Percentiles rank a stretch among this genome's conserved stretches.
Evolutionary conservation across 208 protist species (phyloP).

Genomic region (Tritrichomonas foetus): DNA sequence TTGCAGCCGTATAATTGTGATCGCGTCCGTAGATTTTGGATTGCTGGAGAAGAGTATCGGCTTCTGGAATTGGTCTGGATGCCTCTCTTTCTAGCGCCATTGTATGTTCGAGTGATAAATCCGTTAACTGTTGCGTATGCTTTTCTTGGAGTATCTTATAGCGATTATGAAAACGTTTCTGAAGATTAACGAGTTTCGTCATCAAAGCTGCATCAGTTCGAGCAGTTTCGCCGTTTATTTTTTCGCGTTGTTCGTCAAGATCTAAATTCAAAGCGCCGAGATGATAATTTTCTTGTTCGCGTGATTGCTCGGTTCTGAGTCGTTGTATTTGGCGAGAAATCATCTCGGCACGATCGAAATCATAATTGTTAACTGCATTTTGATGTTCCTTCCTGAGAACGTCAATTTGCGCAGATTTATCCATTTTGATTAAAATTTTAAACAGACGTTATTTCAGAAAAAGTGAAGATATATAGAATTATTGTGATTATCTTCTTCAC

Average conservation of each 20-base stretch:
- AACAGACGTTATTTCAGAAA: no score
- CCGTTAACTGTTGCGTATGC: neutral
- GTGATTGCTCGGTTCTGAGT: neutral
- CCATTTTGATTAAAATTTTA: no score
- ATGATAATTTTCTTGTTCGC: no score
- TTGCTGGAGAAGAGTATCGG: neutral
- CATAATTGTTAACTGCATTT: neutral
- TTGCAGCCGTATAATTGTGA: neutral
- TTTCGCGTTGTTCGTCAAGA: no score
- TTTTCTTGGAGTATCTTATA: neutral
- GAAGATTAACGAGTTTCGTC: neutral
- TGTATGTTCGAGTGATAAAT: neutral
- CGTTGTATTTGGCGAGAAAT: neutral
- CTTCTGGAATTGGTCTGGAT: neutral
- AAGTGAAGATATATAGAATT: no score
- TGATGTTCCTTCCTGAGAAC: slow-evolving; percentile 2
- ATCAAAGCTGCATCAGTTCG: no score
- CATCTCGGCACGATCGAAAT: neutral
- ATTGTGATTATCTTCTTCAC: no score
- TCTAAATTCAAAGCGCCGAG: no score
- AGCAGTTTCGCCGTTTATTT: no score
- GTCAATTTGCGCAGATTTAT: neutral
- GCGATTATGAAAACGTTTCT: neutral
- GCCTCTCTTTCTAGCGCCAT: neutral
- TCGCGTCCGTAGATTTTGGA: neutral